Evolutionary conservation across 1,139 yeast genomes (phyloP), one percentile per base, ranked within the genome.

Genomic region (Pneumocystis sp.): DNA sequence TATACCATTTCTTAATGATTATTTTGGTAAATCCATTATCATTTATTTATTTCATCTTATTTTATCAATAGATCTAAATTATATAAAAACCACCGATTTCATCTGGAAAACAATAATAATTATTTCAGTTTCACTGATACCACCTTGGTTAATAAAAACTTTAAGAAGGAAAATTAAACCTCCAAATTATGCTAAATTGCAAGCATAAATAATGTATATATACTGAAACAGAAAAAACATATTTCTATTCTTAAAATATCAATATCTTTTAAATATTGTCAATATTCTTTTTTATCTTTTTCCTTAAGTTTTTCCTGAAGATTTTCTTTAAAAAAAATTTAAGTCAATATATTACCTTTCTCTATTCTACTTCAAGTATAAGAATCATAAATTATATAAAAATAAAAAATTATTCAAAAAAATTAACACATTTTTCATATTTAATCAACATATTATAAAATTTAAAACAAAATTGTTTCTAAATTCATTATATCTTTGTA

Each of bases 151-250:
- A 1, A 85, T 85, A 3, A 88, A 88, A 74, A 80, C 88, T 6
- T 77, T 91, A 37, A 84, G 86, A 72, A 81, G 96, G 68, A 83
- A 80, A 70, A 75, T 95, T 66, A 83, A 90, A 70, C 98, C 98
- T 8, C 98, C 98, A 59, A 90, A 88, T 73, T 93, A 95, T 75
- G 97, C 97, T n/a, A 93, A 93, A 74, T 97, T 93, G 63, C 97
- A 89, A 37, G 44, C 37, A 25, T 65, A 59, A 19, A 60, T 62
- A 74, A 95, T 86, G 69, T 84, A 76, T 57, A 76, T 68, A 67
- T 21, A 39, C 12, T 29, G 25, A 2, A 29, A 21, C 12, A 19
- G 21, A 12, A 25, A 15, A 39, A 42, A 59, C 19, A 37, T 10
- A 59, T 59, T 59, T 31, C 40, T 25, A 25, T 31, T 25, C 57